Conservation (phyloP, 2,329 filamentous ascomycete species). For the Colletotrichum godetiae region DNA sequence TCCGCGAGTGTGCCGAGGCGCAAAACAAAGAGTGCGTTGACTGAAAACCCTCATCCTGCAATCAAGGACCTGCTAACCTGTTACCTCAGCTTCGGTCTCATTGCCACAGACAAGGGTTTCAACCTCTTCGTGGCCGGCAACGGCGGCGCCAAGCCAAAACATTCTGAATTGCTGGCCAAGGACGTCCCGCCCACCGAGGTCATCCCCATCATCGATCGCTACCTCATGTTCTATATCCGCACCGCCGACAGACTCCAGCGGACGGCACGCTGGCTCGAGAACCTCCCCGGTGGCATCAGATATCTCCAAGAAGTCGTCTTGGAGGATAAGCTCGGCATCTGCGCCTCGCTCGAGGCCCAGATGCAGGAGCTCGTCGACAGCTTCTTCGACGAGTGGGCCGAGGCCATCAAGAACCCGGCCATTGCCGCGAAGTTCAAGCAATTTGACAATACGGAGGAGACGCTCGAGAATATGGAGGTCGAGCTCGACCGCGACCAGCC, state of each 20-base stretch:
- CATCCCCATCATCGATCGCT: conserved; percentile 86
- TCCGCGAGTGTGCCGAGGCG: conserved; percentile 92
- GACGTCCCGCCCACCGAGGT: conserved; percentile 87
- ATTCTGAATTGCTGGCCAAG: conserved; percentile 85
- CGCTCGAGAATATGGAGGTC: conserved; percentile 74
- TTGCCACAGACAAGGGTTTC: conserved; percentile 92
- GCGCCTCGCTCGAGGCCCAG: conserved; percentile 84
- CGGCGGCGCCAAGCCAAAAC: conserved; percentile 85
- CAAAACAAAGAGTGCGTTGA: conserved; percentile 85
- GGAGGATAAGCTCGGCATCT: conserved; percentile 88
- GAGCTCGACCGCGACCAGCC: conserved; percentile 78
- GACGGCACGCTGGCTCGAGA: conserved; percentile 89
- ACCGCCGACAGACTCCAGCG: conserved; percentile 91
- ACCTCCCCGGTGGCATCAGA: conserved; percentile 82
- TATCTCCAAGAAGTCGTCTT: conserved; percentile 87
- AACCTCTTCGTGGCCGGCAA: conserved; percentile 94
- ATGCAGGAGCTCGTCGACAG: conserved; percentile 87
- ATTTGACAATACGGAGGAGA: conserved; percentile 86
- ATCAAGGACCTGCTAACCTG: conserved; percentile 27
- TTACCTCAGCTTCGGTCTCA: conserved; percentile 78
- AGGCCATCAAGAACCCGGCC: conserved; percentile 77
- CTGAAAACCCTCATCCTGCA: neutral
- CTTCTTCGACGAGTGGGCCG: conserved; percentile 94
- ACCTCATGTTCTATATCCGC: conserved; percentile 93
- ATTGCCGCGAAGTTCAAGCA: conserved; percentile 79